Conservation (phyloP, 2,329 filamentous ascomycete genomes). For the Alternaria triticimaculans region DNA sequence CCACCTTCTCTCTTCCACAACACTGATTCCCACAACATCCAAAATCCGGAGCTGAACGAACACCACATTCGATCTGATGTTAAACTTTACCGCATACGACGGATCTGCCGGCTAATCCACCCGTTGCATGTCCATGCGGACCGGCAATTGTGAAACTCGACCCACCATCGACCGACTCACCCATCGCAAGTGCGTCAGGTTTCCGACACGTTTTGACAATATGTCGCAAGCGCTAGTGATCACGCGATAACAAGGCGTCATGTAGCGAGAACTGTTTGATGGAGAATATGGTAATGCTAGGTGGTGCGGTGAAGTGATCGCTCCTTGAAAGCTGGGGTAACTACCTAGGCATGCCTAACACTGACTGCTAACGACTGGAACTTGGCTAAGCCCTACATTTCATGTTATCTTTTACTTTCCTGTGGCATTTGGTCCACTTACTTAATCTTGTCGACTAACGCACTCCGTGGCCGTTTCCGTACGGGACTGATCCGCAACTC, state of each 20-base stretch:
- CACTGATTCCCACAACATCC: too few relatives aligned
- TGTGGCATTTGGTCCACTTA: background rate
- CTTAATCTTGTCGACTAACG: background rate
- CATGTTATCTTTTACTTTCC: background rate
- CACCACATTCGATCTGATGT: background rate
- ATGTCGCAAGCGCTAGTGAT: constrained; percentile 13
- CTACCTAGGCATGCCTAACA: background rate
- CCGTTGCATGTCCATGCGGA: background rate
- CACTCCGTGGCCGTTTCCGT: background rate
- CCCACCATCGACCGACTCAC: constrained; percentile 28
- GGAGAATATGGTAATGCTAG: background rate
- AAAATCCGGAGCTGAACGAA: too few relatives aligned
- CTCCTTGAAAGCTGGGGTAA: background rate
- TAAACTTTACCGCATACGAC: background rate
- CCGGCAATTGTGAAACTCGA: constrained; percentile 32
- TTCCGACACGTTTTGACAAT: constrained; percentile 13
- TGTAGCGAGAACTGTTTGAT: constrained; percentile 4
- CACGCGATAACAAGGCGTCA: constrained; percentile 11
- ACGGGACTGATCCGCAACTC: background rate
- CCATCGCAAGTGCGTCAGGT: constrained; percentile 20
- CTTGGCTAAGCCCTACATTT: background rate
- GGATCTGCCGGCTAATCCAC: background rate
- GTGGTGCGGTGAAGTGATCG: background rate
- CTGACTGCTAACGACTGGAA: background rate
- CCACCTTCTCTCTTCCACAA: too few relatives aligned